A percentile compares a stretch with the other conserved stretches of the same genome.
phyloP scores from a whole-genome alignment of 164 flowering plant genomes.

The Stephania japonica region DNA sequence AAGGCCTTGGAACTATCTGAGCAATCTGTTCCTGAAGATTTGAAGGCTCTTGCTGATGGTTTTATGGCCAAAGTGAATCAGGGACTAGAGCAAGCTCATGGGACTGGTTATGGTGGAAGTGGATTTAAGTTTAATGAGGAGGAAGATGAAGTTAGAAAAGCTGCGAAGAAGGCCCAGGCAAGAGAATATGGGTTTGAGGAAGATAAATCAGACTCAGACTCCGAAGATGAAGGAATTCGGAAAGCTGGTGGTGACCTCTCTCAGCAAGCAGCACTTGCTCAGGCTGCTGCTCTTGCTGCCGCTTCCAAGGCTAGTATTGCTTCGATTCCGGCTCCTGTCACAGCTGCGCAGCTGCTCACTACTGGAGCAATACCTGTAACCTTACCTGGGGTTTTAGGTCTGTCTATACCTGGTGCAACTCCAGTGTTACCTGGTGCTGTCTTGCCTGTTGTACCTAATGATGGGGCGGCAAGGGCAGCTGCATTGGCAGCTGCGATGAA shows the following conservation, averaged over 20 bases:
- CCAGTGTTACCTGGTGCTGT: constrained; percentile 31
- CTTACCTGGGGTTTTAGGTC: constrained; percentile 36
- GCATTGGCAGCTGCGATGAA: constrained; percentile 85
- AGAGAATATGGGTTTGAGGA: constrained; percentile 95
- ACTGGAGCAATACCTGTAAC: constrained; percentile 45
- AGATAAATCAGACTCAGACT: constrained; percentile 92
- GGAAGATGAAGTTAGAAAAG: constrained; percentile 92
- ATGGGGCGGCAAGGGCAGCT: constrained; percentile 72
- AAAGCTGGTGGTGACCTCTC: constrained; percentile 78
- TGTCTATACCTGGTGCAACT: constrained; percentile 31
- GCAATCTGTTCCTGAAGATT: constrained; percentile 86
- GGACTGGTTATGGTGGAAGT: constrained; percentile 98
- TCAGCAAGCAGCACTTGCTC: constrained; percentile 69
- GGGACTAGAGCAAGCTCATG: constrained; percentile 91
- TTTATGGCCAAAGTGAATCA: constrained; percentile 87
- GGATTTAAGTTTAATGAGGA: constrained; percentile 94
- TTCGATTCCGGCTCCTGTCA: constrained; percentile 31
- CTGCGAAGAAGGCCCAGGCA: constrained; percentile 98
- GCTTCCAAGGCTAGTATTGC: constrained; percentile 43
- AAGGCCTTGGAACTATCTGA: constrained; percentile 91
- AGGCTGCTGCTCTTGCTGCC: constrained; percentile 66
- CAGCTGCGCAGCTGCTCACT: constrained; percentile 36
- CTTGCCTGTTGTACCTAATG: constrained; percentile 30
- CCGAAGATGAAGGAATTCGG: constrained; percentile 87
- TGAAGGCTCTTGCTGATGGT: constrained; percentile 85